Base-by-base conservation (phyloP, 352 stramenopile genomes). In the Pythium pectinolyticum region DNA sequence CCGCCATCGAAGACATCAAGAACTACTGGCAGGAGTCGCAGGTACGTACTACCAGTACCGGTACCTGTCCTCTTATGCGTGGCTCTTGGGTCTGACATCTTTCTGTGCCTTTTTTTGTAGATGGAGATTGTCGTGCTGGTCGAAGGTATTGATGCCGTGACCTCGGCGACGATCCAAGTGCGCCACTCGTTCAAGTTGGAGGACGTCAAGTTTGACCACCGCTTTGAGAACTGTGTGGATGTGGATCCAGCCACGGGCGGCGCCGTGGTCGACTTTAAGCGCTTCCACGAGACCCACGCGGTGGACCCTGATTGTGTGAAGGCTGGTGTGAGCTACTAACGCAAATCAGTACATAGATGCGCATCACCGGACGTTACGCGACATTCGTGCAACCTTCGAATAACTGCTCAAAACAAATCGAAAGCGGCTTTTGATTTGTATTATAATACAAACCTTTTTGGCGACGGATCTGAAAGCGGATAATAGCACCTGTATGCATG, bases 111-210 rank as follows among this genome's bases (percentile, higher is more conserved):
- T 50, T 24, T 49, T 20, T 24, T 71, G 22, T 54, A 98, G 72
- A 65, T 97, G 34, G 97, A 99, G 78, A 86, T 99, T 50, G 86
- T 99, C n/a, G 92, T 98, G 32, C 75, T 98, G 34, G 80, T 98
- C 2, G 96, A 99, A 77, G 96, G 96, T 27, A 98, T 97, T 27
- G 96, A 98, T 58, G 92, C 95, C 27, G 82, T 98, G 31, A 98
- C 95, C 22, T 97, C 89, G n/a, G 80, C 89, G 47, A 96, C 91
- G 31, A 93, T 98, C 46, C 97, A 99, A 68, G 92, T 97, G 46
- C 82, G 96, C 20, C 96, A 99, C 79, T 98, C 93, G 20, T 99
- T 98, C 78, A 94, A 90, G 70, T 63, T 74, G 5, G 80, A 90
- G 15, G 94, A 99, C 57, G 91, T 99, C 45, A 57, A 87, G 43